Evolutionary conservation across 106 monocot species (phyloP).

Genomic region (Dactylorhiza incarnata): DNA sequence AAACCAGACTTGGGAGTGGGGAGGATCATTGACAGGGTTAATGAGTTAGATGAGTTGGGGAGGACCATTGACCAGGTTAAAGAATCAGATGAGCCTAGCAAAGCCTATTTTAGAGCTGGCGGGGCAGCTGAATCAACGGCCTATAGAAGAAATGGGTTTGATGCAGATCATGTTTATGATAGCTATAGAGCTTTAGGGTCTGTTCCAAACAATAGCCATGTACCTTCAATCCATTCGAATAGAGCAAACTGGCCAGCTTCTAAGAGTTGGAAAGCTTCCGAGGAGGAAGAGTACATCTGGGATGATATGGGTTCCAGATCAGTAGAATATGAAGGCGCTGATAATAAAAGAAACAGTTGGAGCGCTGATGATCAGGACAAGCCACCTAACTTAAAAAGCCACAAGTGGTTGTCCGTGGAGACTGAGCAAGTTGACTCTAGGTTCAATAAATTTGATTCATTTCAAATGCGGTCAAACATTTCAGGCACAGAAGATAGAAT

Average conservation of each 20-base stretch:
- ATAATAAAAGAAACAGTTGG: constrained; percentile 5
- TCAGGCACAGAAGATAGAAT: constrained; percentile 34
- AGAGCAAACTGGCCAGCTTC: constrained; percentile 8
- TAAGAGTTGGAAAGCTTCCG: constrained; percentile 87
- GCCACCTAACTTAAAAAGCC: constrained; percentile 24
- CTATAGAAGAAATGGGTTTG: constrained; percentile 12
- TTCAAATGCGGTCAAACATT: constrained; percentile 13
- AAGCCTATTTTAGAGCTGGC: constrained; percentile 1
- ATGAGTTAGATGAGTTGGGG: constrained; percentile 6
- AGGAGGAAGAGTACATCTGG: constrained; percentile 96
- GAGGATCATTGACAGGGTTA: constrained; percentile 8
- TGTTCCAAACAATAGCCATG: constrained; percentile 11
- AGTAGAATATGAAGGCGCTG: constrained; percentile 11
- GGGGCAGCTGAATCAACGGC: neutral
- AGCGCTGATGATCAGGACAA: constrained; percentile 35
- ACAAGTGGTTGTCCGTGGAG: constrained; percentile 27
- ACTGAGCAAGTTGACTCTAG: constrained; percentile 20
- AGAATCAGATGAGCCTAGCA: constrained; percentile 2
- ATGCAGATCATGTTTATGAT: constrained; percentile 15
- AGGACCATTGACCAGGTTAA: constrained; percentile 5
- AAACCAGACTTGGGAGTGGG: constrained; percentile 4
- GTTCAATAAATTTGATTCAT: constrained; percentile 25
- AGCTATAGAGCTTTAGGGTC: constrained; percentile 5
- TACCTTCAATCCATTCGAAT: constrained; percentile 7
- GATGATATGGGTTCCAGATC: constrained; percentile 35